phyloP scores from a whole-genome alignment of 225 moss, liverwort and hornwort species.

The Bryum argenteum region DNA sequence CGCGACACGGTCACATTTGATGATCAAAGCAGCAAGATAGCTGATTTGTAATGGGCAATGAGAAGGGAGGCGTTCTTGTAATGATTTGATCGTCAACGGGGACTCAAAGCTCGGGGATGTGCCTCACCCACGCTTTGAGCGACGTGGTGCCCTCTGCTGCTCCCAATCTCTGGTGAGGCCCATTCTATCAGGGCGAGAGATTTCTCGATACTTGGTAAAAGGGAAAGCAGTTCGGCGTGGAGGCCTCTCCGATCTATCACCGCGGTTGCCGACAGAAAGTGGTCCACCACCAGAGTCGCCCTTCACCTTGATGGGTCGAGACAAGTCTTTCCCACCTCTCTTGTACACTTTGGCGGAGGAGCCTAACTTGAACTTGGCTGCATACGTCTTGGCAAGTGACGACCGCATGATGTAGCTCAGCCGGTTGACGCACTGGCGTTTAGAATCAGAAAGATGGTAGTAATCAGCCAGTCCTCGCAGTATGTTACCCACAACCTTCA shows the following conservation, averaged over 20 bases:
- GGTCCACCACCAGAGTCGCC: slow-evolving; percentile 27
- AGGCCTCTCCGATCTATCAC: slow-evolving; percentile 42
- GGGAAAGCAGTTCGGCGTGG: slow-evolving; percentile 44
- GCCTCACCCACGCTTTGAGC: slow-evolving; percentile 35
- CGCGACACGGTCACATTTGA: no score
- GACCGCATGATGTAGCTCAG: slow-evolving; percentile 71
- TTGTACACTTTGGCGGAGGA: slow-evolving; percentile 65
- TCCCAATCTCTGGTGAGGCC: slow-evolving; percentile 54
- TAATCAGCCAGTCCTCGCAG: slow-evolving; percentile 60
- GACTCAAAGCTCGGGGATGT: no score
- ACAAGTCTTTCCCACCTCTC: slow-evolving; percentile 62
- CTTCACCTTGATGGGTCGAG: slow-evolving; percentile 62
- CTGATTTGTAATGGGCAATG: no score
- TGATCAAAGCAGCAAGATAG: no score
- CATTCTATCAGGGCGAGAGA: slow-evolving; percentile 56
- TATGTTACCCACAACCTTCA: slow-evolving; percentile 51
- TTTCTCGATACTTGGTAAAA: slow-evolving; percentile 58
- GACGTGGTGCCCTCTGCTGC: slow-evolving; percentile 33
- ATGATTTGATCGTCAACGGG: no score
- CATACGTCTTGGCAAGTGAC: slow-evolving; percentile 71
- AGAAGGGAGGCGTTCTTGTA: no score
- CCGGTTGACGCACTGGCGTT: slow-evolving; percentile 61
- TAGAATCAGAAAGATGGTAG: slow-evolving; percentile 62
- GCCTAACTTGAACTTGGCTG: slow-evolving; percentile 71
- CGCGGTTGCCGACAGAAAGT: slow-evolving; percentile 32